Base-by-base conservation (phyloP, 1,284 basidiomycete species). In the Irpex rosettiformis region DNA sequence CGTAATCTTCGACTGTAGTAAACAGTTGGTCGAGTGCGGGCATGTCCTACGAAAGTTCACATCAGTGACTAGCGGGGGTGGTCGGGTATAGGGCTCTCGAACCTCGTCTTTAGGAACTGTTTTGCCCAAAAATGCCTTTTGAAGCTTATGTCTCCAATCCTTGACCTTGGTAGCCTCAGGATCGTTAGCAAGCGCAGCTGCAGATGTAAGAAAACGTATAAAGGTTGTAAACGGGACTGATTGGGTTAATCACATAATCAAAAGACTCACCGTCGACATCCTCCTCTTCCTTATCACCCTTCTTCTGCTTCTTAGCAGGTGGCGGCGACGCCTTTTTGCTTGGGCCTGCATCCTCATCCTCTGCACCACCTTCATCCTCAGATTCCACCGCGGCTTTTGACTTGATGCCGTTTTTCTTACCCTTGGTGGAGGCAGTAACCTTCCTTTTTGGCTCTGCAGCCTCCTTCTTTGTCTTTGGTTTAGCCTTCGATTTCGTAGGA, bases 81-180 rank as follows among this genome's bases (percentile, higher is more conserved):
- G 22, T 27, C 51, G 53, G 57, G 53, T 33, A 58, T 24, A 27
- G 33, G 1, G 54, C 28, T 54, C 54, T 55, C 56, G 69, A 67
- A 85, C 86, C 64, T 86, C 82, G 11, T 80, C 75, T 67, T 82
- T 86, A 1, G 85, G 82, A 3, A 72, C 69, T 73, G 79, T 87
- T 64, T 80, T 87, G 61, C 81, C 81, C 57, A 97, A 77, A 80
- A 97, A 96, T 0, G 86, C 88, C 67, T 94, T 91, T 74, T 97
- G 94, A 4, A 96, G 84, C 73, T 86, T 90, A 73, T 95, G 93
- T 66, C 94, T 82, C 93, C 94, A 95, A 58, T 91, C 89, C 65
- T 88, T 86, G 68, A 94, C 91, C 68, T 85, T 87, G 56, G 78
- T 62, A 27, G 90, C 90, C 67, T 93, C 91, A 1, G 85, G 85